These are phyloP conservation scores for Cadophora luteo-olivacea DNA, from an alignment of 2,329 filamentous ascomycete species.

Conservation along the genomic window DNA sequence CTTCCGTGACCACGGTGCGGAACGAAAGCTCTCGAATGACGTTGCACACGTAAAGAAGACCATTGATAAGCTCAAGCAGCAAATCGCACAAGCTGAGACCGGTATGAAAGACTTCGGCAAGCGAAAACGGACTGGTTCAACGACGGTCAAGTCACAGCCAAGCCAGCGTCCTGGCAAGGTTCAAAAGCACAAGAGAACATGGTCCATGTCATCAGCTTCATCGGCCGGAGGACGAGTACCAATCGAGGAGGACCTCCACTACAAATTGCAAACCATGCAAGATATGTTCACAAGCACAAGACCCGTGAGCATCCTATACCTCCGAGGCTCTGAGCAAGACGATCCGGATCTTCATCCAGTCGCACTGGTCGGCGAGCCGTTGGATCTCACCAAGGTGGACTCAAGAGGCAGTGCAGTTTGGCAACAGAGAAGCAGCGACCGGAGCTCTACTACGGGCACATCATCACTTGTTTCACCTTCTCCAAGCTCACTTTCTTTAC, in stretches of 20 bases:
- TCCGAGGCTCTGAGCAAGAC: conserved; percentile 78
- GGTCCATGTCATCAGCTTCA: conserved; percentile 87
- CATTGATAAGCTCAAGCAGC: conserved; percentile 94
- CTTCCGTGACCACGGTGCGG: conserved; percentile 94
- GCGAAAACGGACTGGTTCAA: conserved; percentile 62
- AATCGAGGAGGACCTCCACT: conserved; percentile 77
- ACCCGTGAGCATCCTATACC: conserved; percentile 77
- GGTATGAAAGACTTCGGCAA: conserved; percentile 72
- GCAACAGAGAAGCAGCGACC: conserved; percentile 57
- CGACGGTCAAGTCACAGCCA: conserved; percentile 49
- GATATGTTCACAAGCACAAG: conserved; percentile 90
- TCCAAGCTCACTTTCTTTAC: conserved; percentile 68
- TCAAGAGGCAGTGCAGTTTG: conserved; percentile 43
- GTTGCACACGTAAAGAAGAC: conserved; percentile 94
- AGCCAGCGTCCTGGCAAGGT: conserved; percentile 77
- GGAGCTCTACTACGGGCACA: conserved; percentile 62
- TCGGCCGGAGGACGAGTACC: conserved; percentile 63
- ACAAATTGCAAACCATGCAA: conserved; percentile 78
- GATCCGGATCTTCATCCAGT: conserved; percentile 83
- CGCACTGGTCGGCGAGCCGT: conserved; percentile 70
- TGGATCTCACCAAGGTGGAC: conserved; percentile 62
- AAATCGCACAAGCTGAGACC: conserved; percentile 79
- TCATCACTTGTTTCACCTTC: conserved; percentile 71
- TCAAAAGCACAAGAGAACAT: conserved; percentile 89
- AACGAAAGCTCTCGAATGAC: conserved; percentile 94